Percentiles rank a stretch among this genome's conserved stretches.
These are phyloP conservation scores for Bolboschoenoplectus hybrid DNA, from an alignment of 202 grass and related monocot genomes.

Conservation along the genomic window DNA sequence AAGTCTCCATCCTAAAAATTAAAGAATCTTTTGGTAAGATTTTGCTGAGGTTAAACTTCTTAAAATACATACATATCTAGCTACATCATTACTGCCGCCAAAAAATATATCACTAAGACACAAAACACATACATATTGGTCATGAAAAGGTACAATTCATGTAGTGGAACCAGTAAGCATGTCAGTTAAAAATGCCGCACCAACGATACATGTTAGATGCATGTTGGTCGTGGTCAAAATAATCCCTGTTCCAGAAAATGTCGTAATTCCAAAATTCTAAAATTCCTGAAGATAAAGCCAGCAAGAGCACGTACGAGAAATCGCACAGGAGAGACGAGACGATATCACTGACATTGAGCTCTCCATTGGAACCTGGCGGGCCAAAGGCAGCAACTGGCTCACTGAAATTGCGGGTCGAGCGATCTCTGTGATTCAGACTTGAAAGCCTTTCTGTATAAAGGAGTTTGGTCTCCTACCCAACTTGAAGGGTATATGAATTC, in stretches of 20 bases:
- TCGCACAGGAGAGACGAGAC: constrained; percentile 69
- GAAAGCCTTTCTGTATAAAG: constrained; percentile 60
- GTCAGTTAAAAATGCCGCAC: not conserved
- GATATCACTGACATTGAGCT: constrained; percentile 86
- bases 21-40: not conserved
- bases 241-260: not conserved
- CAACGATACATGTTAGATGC: too few species aligned
- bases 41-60: not conserved
- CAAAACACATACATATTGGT: not conserved
- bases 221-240: not conserved
- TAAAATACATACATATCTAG: not conserved
- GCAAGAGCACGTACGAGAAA: constrained; percentile 58
- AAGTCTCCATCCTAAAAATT: constrained; percentile 68
- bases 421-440: constrained; percentile 76
- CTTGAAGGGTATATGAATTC: constrained; percentile 92
- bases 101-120: not conserved
- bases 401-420: constrained; percentile 56
- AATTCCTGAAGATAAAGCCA: not conserved
- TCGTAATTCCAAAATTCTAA: not conserved
- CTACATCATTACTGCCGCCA: not conserved
- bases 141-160: constrained; percentile 7
- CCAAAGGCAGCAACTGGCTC: constrained; percentile 89
- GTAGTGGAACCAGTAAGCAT: not conserved
- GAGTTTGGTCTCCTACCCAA: constrained; percentile 90
- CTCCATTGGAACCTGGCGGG: constrained; percentile 75